These are phyloP conservation scores for Priceomyces castillae DNA, from an alignment of 805 yeast genomes.

Conservation along the genomic window DNA sequence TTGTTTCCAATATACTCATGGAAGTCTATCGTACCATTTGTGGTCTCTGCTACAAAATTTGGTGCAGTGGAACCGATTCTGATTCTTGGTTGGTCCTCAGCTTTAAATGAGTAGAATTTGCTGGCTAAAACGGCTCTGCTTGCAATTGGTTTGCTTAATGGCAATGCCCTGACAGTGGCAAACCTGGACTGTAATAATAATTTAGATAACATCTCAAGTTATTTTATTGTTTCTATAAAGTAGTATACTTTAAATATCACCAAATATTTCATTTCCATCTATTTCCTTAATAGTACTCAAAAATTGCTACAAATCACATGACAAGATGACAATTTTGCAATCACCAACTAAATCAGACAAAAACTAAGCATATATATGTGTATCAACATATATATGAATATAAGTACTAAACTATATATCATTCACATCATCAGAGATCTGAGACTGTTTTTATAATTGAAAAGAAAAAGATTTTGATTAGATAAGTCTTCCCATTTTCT, in stretches of 20 bases:
- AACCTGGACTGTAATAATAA: conserved; percentile 16
- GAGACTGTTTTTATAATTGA: not conserved
- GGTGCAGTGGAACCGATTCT: conserved; percentile 67
- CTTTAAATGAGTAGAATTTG: conserved; percentile 30
- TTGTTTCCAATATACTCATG: conserved; percentile 59
- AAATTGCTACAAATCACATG: conserved; percentile 4
- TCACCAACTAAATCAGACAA: not conserved
- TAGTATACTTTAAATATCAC: too few species aligned
- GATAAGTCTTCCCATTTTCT: not conserved
- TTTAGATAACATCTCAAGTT: conserved; percentile 16
- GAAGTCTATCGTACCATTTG: conserved; percentile 61
- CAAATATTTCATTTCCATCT: not conserved
- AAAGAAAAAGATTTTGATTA: not conserved
- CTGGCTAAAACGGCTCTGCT: conserved; percentile 8
- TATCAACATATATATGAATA: not conserved
- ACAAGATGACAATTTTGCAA: not conserved
- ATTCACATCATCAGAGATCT: conserved; percentile 1
- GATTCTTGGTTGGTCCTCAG: conserved; percentile 42
- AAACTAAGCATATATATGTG: not conserved
- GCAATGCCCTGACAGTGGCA: conserved; percentile 1
- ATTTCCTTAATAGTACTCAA: not conserved
- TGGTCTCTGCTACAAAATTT: conserved; percentile 61
- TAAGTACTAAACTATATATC: conserved; percentile 3
- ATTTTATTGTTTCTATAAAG: too few species aligned
- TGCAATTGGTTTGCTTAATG: conserved; percentile 2